phyloP scores from a whole-genome alignment of 2,329 filamentous ascomycete species.

The Aspergillus viridinutans region DNA sequence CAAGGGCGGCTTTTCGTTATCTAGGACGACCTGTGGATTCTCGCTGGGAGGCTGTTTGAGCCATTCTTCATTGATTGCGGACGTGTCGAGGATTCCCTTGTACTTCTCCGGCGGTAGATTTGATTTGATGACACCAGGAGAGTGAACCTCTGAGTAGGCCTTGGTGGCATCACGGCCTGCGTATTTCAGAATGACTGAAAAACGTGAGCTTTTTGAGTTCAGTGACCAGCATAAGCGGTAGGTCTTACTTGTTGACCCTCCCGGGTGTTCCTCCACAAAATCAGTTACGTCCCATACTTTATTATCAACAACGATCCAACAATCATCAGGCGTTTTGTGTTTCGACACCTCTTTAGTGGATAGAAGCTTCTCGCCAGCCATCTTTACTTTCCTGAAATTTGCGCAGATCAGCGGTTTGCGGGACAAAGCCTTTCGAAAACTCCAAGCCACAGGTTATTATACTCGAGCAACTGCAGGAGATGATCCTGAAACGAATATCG shows the following conservation, averaged over 20 bases:
- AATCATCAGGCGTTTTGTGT: constrained; percentile 48
- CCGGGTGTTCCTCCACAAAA: constrained; percentile 62
- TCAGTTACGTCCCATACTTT: constrained; percentile 65
- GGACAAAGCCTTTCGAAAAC: not conserved
- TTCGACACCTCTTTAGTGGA: constrained; percentile 43
- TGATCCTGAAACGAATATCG: not conserved
- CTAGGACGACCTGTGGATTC: constrained; percentile 22
- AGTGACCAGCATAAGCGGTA: not conserved
- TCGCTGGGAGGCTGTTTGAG: constrained; percentile 36
- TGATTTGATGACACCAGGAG: constrained; percentile 44
- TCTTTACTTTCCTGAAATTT: constrained; percentile 12
- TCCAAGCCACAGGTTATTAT: not conserved
- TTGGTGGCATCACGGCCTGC: constrained; percentile 44
- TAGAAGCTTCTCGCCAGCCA: constrained; percentile 32
- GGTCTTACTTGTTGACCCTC: constrained; percentile 51
- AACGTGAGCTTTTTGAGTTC: not conserved
- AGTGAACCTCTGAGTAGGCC: constrained; percentile 44
- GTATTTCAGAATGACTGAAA: constrained; percentile 42
- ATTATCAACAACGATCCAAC: constrained; percentile 66
- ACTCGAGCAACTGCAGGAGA: not conserved
- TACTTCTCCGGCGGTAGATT: constrained; percentile 43
- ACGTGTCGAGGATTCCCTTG: constrained; percentile 48
- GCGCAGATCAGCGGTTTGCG: not conserved
- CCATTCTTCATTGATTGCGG: constrained; percentile 50
- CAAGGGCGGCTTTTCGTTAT: constrained; percentile 47